Conservation (phyloP, 1,284 basidiomycete genomes). For the Puccinia triticina region DNA sequence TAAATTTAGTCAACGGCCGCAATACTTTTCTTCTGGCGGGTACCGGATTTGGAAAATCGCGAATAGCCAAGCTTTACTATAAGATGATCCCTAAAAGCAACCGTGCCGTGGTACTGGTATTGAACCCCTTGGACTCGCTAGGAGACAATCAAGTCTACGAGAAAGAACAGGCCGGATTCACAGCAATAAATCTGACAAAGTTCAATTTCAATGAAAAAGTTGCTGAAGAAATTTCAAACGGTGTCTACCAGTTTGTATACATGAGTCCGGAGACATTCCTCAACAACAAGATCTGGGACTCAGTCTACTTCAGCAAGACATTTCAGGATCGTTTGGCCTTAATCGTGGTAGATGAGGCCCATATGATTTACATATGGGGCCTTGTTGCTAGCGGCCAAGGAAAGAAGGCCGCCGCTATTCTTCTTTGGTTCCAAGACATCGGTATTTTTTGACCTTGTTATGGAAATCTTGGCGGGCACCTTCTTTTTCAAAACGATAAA, state of each 20-base stretch:
- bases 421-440: background rate
- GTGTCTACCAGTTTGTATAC: background rate
- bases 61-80: background rate
- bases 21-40: too few species aligned
- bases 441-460: conserved; percentile 5
- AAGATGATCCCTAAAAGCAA: background rate
- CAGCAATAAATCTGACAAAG: conserved; percentile 4
- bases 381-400: background rate
- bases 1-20: too few species aligned
- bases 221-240: background rate
- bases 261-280: background rate
- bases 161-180: background rate
- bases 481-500: background rate
- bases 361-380: too few species aligned
- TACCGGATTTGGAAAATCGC: background rate
- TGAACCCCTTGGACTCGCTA: background rate
- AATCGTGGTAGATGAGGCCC: background rate
- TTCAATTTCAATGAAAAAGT: background rate
- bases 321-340: background rate
- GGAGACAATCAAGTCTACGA: background rate
- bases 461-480: background rate
- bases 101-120: background rate
- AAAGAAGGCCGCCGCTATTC: background rate
- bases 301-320: background rate
- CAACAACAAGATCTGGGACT: background rate